A percentile compares a stretch with the other conserved stretches of the same genome.
Conservation (phyloP, 1,139 yeast species). For the Pneumocystis wakefieldiae region DNA sequence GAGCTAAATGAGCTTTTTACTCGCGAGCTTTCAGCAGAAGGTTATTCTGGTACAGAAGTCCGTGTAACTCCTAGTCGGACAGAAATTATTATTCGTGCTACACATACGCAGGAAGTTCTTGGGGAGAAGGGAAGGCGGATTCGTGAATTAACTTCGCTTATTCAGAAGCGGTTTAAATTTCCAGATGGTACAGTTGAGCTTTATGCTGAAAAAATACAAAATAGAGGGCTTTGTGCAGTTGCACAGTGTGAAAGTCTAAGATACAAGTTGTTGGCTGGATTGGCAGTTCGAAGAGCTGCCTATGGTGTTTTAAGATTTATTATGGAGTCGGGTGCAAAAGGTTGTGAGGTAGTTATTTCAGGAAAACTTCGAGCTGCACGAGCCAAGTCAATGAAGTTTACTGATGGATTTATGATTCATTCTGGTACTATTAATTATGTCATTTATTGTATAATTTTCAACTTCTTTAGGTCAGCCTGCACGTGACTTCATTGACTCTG, state of each 20-base stretch:
- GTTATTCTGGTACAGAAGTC: conserved; percentile 99
- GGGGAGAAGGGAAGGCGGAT: conserved; percentile 99
- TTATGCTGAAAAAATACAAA: conserved; percentile 98
- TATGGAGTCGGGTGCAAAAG: conserved; percentile 99
- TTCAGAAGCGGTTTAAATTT: conserved; percentile 97
- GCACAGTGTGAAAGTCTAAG: conserved; percentile 99
- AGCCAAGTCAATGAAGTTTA: conserved; percentile 99
- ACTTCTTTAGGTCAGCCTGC: conserved; percentile 93
- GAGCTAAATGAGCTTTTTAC: conserved; percentile 99
- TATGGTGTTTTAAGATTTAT: conserved; percentile 99
- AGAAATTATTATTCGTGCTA: conserved; percentile 96
- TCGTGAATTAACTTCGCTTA: conserved; percentile 94
- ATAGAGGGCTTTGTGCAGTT: conserved; percentile 98
- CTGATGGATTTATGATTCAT: conserved; percentile 99
- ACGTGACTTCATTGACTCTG: conserved; percentile 93
- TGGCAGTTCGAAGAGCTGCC: conserved; percentile 99
- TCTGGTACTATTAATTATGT: neutral
- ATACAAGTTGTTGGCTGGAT: conserved; percentile 95
- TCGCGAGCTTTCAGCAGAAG: conserved; percentile 99
- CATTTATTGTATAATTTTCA: neutral
- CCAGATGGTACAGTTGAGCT: conserved; percentile 87
- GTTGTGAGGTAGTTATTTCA: conserved; percentile 98
- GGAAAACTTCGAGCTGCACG: conserved; percentile 99
- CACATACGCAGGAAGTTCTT: conserved; percentile 96
- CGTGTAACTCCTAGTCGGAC: conserved; percentile 97